These are phyloP conservation scores for Phaeophleospora eucalypticola DNA, from an alignment of 2,329 filamentous ascomycete genomes.

Conservation along the genomic window DNA sequence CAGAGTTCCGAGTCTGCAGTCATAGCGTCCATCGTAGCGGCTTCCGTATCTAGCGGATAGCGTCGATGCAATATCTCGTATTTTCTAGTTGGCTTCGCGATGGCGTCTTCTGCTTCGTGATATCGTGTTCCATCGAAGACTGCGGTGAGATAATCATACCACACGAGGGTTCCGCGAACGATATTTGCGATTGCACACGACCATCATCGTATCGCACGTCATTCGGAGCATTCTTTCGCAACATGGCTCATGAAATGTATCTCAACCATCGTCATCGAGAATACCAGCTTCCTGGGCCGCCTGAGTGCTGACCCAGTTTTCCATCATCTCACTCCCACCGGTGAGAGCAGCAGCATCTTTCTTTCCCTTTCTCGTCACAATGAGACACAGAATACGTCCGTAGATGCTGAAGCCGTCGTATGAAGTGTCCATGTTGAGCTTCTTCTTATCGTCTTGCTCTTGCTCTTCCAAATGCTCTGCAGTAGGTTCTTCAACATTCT, in stretches of 20 bases:
- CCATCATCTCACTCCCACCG: slow-evolving; percentile 37
- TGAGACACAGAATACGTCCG: slow-evolving; percentile 83
- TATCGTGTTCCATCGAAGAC: not conserved
- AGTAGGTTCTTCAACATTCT: slow-evolving; percentile 21
- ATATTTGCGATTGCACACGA: too few species aligned
- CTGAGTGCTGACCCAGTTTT: slow-evolving; percentile 38
- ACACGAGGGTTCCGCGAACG: too few species aligned
- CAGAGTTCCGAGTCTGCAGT: not conserved
- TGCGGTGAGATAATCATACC: too few species aligned
- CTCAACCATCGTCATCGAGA: slow-evolving; percentile 27
- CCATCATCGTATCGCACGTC: too few species aligned
- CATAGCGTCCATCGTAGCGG: not conserved
- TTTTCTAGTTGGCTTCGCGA: not conserved
- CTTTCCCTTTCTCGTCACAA: slow-evolving; percentile 68
- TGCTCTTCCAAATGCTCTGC: slow-evolving; percentile 24
- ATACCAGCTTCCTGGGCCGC: slow-evolving; percentile 31
- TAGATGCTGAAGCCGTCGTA: slow-evolving; percentile 98
- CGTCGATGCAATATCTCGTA: too few species aligned
- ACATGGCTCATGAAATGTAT: too few species aligned
- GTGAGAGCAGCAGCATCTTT: slow-evolving; percentile 32
- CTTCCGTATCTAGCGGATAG: not conserved
- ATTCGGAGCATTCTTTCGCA: too few species aligned
- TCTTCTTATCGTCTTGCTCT: slow-evolving; percentile 76
- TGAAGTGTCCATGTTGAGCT: slow-evolving; percentile 74
- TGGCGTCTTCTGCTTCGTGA: too few species aligned